Evolutionary conservation across 2,329 filamentous ascomycete species (phyloP).

Genomic region (Aspergillus aculeatinus): DNA sequence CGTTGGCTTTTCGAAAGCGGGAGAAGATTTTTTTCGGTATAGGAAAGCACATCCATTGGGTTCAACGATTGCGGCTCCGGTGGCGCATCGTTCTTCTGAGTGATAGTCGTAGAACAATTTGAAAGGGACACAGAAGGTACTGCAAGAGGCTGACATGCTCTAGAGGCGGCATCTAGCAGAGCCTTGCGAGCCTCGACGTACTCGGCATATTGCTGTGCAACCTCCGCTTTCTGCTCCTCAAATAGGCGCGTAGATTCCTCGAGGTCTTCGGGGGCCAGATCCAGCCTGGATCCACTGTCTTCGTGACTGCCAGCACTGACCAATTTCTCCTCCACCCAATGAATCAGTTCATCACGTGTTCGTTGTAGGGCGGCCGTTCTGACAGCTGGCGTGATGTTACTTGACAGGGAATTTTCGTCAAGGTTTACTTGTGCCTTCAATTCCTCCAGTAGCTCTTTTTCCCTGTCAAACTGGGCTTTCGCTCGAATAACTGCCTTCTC

Average conservation of each 20-base stretch:
- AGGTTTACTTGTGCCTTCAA: conserved; percentile 27
- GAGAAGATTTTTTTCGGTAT: conserved; percentile 32
- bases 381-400: conserved; percentile 13
- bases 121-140: conserved; percentile 24
- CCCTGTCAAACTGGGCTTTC: conserved; percentile 35
- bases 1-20: conserved; percentile 39
- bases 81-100: conserved; percentile 9
- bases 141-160: conserved; percentile 35
- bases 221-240: conserved; percentile 33
- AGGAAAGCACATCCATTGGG: conserved; percentile 33
- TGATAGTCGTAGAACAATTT: conserved; percentile 16
- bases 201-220: conserved; percentile 35
- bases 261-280: conserved; percentile 31
- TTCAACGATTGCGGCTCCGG: conserved; percentile 23
- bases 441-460: conserved; percentile 36
- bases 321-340: conserved; percentile 53
- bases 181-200: conserved; percentile 39
- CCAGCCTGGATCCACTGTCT: conserved; percentile 24
- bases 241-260: conserved; percentile 30
- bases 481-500: conserved; percentile 42
- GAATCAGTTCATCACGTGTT: conserved; percentile 50
- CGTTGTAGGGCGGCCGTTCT: conserved; percentile 42
- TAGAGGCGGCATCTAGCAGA: conserved; percentile 37
- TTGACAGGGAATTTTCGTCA: neutral
- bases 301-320: conserved; percentile 36